Evolutionary conservation across 2,329 filamentous ascomycete species (phyloP).

Genomic region (Alternaria burnsii): DNA sequence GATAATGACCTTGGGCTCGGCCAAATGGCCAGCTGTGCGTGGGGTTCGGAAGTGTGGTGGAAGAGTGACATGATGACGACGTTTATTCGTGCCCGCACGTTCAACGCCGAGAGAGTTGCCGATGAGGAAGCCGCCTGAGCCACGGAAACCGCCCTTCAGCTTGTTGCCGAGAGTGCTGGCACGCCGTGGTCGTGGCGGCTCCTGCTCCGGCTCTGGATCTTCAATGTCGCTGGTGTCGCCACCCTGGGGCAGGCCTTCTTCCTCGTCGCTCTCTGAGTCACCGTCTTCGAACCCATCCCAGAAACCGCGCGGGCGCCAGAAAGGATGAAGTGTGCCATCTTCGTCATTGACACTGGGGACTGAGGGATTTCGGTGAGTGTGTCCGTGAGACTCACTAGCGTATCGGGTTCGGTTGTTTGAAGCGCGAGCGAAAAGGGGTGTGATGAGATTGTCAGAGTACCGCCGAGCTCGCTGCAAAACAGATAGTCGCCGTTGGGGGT

Average conservation of each 20-base stretch:
- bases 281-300: slow-evolving; percentile 65
- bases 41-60: slow-evolving; percentile 30
- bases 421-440: slow-evolving; percentile 50
- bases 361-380: slow-evolving; percentile 28
- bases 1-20: slow-evolving; percentile 35
- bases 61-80: slow-evolving; percentile 38
- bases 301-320: slow-evolving; percentile 70
- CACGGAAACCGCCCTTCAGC: slow-evolving; percentile 51
- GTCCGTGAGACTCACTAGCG: slow-evolving; percentile 30
- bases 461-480: slow-evolving; percentile 56
- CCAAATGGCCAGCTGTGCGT: slow-evolving; percentile 19
- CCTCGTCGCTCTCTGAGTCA: slow-evolving; percentile 48
- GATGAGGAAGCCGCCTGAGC: slow-evolving; percentile 58
- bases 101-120: slow-evolving; percentile 67
- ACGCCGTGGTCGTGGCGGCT: slow-evolving; percentile 27
- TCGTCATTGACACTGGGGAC: slow-evolving; percentile 44
- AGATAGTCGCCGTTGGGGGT: slow-evolving; percentile 50
- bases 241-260: slow-evolving; percentile 53
- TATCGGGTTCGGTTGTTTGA: slow-evolving; percentile 37
- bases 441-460: slow-evolving; percentile 56
- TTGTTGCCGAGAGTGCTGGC: slow-evolving; percentile 36
- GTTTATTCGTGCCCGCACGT: slow-evolving; percentile 49
- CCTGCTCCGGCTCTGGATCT: slow-evolving; percentile 24
- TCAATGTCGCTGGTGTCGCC: slow-evolving; percentile 57
- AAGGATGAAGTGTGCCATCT: slow-evolving; percentile 64